These are phyloP conservation scores for Fusarium sp. DNA, from an alignment of 2,329 filamentous ascomycete species.

Conservation along the genomic window DNA sequence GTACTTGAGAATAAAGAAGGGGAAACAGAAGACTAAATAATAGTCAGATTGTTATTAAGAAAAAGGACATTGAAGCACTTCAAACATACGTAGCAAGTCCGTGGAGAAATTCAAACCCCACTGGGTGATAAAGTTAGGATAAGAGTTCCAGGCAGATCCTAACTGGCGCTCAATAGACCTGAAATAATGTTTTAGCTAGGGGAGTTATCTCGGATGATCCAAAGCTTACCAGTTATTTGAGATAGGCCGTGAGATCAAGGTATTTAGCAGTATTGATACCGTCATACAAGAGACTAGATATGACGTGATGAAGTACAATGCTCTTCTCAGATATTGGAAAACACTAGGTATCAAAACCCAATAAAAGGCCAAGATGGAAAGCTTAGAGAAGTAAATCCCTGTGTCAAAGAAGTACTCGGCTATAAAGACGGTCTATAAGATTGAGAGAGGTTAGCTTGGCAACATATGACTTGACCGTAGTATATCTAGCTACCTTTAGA, in stretches of 20 bases:
- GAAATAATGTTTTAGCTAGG: accelerated
- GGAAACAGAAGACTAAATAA: constrained; percentile 8
- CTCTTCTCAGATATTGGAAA: neutral
- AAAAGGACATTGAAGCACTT: accelerated
- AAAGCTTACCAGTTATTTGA: constrained; percentile 16
- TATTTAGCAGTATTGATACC: neutral
- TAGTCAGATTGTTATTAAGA: neutral
- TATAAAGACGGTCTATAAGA: constrained; percentile 4
- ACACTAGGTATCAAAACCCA: constrained; percentile 22
- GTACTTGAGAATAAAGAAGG: constrained; percentile 11
- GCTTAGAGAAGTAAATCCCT: constrained; percentile 17
- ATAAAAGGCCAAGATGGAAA: constrained; percentile 19
- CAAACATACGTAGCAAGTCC: constrained; percentile 14
- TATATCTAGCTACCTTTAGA: too few species aligned
- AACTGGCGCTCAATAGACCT: constrained; percentile 25
- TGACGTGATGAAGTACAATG: neutral
- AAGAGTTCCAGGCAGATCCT: constrained; percentile 12
- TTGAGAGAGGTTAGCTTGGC: too few species aligned
- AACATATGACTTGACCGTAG: too few species aligned
- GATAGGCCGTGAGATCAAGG: neutral
- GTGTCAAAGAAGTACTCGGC: constrained; percentile 20
- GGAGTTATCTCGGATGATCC: accelerated
- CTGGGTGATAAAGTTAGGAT: neutral
- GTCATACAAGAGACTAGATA: constrained; percentile 2
- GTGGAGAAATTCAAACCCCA: constrained; percentile 26